Base-by-base conservation (phyloP, 805 yeast species). In the Candida tallmaniae region DNA sequence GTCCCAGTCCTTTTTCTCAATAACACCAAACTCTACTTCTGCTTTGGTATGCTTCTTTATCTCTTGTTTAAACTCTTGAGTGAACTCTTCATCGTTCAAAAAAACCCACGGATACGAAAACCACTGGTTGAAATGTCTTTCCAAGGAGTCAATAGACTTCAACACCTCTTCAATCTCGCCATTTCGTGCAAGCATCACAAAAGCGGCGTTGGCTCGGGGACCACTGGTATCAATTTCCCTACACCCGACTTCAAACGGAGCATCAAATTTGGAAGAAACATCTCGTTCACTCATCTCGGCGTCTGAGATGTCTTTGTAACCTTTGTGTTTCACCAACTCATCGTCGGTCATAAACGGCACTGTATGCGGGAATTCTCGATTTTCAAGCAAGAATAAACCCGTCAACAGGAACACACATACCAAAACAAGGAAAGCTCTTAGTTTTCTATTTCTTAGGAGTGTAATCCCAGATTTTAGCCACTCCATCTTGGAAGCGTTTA, bases 91-190 rank as follows among this genome's bases (percentile, higher is more conserved):
- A 56, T 90, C 86, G 53, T 89, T 90, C 13, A 93, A 58, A 47
- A 93, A 86, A 1, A 86, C 81, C 80, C 95, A 93, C 0, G 96
- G 97, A 54, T 93, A 93, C 45, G 83, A 74, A 57, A 71, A 93
- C 95, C 96, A 87, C 48, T 89, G 89, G 55, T 90, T 90, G 63
- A 89, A 90, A 54, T 83, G 95, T 17, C 85, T 68, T 54, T 90
- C 97, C 36, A 93, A 51, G 3, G 89, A 78, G 20, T 65, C 58
- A 72, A 90, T 78, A 2, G 93, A 79, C 36, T 71, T 66, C 2
- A 83, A 50, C 2, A 87, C 95, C n/a, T 84, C 94, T 3, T 76
- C 72, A 2, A 87, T 39, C 50, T 90, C 97, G 3, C 74, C 63
- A 52, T 90, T 88, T 41, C 96, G 65, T 0, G 95, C 87, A 32